These are phyloP conservation scores for Hortaea werneckii DNA, from an alignment of 2,329 filamentous ascomycete genomes.

Conservation along the genomic window DNA sequence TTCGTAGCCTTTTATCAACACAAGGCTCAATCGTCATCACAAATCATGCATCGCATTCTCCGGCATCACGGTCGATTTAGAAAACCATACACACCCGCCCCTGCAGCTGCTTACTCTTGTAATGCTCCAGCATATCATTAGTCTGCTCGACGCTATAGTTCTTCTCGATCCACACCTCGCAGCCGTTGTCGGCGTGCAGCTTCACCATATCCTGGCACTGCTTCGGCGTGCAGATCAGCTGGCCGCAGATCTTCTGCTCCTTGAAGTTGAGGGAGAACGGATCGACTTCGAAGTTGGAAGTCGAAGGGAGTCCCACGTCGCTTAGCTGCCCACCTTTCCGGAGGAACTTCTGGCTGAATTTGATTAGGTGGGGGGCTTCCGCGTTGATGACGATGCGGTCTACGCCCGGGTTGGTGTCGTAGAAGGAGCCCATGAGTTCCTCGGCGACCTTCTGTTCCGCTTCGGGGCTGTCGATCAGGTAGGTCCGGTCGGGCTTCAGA, in stretches of 20 bases:
- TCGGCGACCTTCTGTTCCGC: slow-evolving; percentile 1
- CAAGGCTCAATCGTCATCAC: too few relatives aligned
- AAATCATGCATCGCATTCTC: too few relatives aligned
- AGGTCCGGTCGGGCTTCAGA: slow-evolving; percentile 1
- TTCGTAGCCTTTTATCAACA: too few relatives aligned
- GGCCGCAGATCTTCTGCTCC: slow-evolving; percentile 4
- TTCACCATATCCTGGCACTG: slow-evolving; percentile 6
- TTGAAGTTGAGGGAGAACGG: slow-evolving; percentile 5
- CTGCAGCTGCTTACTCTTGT: slow-evolving; percentile 5
- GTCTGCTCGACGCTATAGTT: slow-evolving; percentile 5
- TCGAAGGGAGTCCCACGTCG: slow-evolving; percentile 3
- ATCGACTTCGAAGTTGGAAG: slow-evolving; percentile 1
- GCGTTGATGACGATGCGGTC: slow-evolving; percentile 4
- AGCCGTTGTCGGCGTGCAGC: slow-evolving; percentile 3
- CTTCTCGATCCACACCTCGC: slow-evolving; percentile 3
- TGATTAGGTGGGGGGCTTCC: slow-evolving; percentile 1
- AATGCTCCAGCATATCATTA: slow-evolving; percentile 5
- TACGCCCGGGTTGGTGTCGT: slow-evolving; percentile 6
- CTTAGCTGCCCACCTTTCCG: slow-evolving; percentile 3
- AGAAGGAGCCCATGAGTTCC: slow-evolving; percentile 5
- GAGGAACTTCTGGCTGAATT: slow-evolving; percentile 4
- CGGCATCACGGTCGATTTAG: background rate
- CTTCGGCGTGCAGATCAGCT: slow-evolving; percentile 5
- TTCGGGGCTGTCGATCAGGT: slow-evolving; percentile 2
- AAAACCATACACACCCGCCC: slow-evolving; percentile 5